Evolutionary conservation across 257 asterid genomes (phyloP), one percentile per base, ranked within the genome.

Genomic region (Forsythia suspensa): DNA sequence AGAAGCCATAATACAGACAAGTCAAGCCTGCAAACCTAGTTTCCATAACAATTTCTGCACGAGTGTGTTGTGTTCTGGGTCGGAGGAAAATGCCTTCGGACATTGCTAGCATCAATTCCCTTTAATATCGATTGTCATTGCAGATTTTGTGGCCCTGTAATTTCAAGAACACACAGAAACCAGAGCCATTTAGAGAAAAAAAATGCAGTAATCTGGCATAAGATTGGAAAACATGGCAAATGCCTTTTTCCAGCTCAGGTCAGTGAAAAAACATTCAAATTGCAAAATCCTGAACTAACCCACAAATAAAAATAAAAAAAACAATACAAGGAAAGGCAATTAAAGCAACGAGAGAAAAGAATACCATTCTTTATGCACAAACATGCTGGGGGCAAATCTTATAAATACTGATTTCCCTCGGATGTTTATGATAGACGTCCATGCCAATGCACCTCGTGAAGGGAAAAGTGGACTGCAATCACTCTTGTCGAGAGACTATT

Each of bases 301-400:
- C 16, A 57, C 34, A 55, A 66, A 37, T 61, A 40, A 2, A 66
- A 73, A 29, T 15, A 48, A 39, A 16, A 43, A 11, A 77, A 42
- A 34, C 61, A 37, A 29, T 29, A 5, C 20, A 29, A 21, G 39
- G 16, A 72, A 16, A 70, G 3, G 20, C 16, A 73, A 59, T 40
- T 34, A 69, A 37, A n/a, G 63, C 15, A 69, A 80, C 0, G 79
- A 71, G 80, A 70, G 70, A 80, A 66, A 48, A 15, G 51, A 40
- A 52, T 21, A 78, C 83, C 86, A 75, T 71, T 67, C 79, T 21
- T 73, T 38, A 71, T 51, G 24, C 74, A 61, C 82, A 69, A 72
- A 77, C 78, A 52, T 41, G 34, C 51, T 3, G 79, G 72, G 63
- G 72, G 38, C 71, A 66, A 76, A 52, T 65, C 68, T 72, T 71